These are phyloP conservation scores for Trametopsis cervina DNA, from an alignment of 768 basidiomycete genomes.

Conservation along the genomic window DNA sequence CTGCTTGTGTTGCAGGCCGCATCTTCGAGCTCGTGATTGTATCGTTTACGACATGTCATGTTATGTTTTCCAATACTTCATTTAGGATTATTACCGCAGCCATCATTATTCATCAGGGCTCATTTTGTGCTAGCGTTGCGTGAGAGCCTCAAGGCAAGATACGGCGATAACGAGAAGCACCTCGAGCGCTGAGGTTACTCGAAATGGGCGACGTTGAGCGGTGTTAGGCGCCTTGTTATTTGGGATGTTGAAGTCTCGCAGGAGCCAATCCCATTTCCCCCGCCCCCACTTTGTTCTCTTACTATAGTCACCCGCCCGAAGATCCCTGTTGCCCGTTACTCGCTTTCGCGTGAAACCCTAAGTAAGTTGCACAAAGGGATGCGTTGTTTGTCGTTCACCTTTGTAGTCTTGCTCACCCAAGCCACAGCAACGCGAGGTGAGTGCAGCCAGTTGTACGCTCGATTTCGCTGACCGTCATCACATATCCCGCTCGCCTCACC, in stretches of 20 bases:
- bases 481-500: background rate
- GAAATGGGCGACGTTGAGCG: background rate
- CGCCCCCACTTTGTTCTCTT: background rate
- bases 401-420: background rate
- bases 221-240: no score
- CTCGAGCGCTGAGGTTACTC: background rate
- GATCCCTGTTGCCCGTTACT: no score
- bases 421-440: background rate
- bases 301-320: background rate
- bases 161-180: background rate
- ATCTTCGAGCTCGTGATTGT: constrained; percentile 1
- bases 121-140: background rate
- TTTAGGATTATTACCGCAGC: no score
- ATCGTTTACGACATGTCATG: no score
- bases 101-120: no score
- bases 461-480: background rate
- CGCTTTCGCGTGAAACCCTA: background rate
- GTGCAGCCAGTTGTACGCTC: background rate
- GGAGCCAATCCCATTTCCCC: background rate
- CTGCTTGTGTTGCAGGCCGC: constrained; percentile 51
- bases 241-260: no score
- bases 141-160: background rate
- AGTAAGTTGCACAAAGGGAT: constrained; percentile 10
- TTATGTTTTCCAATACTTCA: background rate
- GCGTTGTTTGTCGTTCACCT: constrained; percentile 1